Base-by-base conservation (phyloP, 768 basidiomycete species). In the Lactarius vividus region DNA sequence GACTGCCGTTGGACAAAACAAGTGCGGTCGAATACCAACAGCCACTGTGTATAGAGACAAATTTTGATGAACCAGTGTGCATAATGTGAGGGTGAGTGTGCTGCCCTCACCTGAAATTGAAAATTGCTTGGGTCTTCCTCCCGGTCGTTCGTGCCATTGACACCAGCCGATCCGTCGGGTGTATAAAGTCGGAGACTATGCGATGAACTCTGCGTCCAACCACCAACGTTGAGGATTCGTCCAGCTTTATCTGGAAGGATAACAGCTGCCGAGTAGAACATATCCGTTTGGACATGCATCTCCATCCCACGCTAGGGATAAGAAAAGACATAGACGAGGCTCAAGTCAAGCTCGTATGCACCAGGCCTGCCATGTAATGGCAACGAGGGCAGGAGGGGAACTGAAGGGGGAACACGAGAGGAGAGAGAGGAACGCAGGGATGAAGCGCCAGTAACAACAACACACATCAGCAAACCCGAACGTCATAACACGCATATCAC, bases 111-210 rank as follows among this genome's bases (percentile, higher is more conserved):
- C 81, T 91, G 90, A 28, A 92, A 79, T 4, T 75, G 68, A 2
- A 92, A 78, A 39, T 81, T 80, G 0, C 81, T 66, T 44, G 77
- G 78, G 67, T 92, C 84, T 73, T 92, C 91, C 74, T 92, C 83
- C 91, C 91, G 92, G 71, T 92, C 88, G 58, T 85, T 86, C 4
- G 88, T 91, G 4, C 85, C 84, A 67, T 89, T 90, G 31, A 86
- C 83, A 0, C 91, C 91, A 3, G 82, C 75, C 1, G 72, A 77
- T 29, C 91, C 91, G 70, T 87, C 82, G 0, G 91, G 91, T 0
- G 84, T 84, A 67, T 89, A 92, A n/a, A 93, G 74, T 39, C 91
- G 82, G 33, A 93, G 78, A 46, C 91, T 90, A 61, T 79, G 88
- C 13, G 88, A 89, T 26, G 88, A 90, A 3, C 83, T 77, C 59